Conservation (phyloP, 371 early-diverging fungal genomes). For the Mortierella sp. region DNA sequence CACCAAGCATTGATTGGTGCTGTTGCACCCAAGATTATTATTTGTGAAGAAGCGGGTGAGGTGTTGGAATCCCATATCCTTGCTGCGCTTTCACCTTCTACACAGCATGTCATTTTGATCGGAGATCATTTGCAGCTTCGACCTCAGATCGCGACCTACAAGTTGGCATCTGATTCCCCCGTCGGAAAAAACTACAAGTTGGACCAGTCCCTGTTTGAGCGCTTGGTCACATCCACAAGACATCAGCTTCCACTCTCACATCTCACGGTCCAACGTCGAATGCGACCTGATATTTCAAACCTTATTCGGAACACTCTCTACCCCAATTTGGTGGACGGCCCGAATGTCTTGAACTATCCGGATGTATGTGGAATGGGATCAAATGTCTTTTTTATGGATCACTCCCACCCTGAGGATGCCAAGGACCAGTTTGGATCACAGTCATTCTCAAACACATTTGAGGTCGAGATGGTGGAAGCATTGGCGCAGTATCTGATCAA, state of each 20-base stretch:
- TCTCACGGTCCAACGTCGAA: conserved; percentile 75
- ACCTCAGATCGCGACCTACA: conserved; percentile 56
- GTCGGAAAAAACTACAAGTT: conserved; percentile 57
- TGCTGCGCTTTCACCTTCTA: conserved; percentile 60
- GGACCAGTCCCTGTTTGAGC: conserved; percentile 75
- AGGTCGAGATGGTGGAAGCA: conserved; percentile 57
- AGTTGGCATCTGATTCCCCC: conserved; percentile 44
- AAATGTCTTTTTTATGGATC: conserved; percentile 60
- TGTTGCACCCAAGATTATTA: conserved; percentile 65
- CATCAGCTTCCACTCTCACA: conserved; percentile 58
- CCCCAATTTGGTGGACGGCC: conserved; percentile 48
- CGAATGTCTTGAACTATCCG: conserved; percentile 42
- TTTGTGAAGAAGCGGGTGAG: conserved; percentile 84
- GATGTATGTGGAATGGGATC: conserved; percentile 55
- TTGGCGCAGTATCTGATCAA: conserved; percentile 59
- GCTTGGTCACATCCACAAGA: conserved; percentile 59
- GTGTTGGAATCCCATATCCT: conserved; percentile 79
- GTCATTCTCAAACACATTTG: conserved; percentile 58
- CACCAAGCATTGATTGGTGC: conserved; percentile 60
- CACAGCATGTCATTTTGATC: conserved; percentile 77
- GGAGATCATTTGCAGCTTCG: conserved; percentile 80
- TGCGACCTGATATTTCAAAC: conserved; percentile 77
- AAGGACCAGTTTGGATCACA: conserved; percentile 38
- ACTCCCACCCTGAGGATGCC: conserved; percentile 54
- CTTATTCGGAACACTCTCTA: conserved; percentile 59